A percentile compares a stretch with the other conserved stretches of the same genome.
Conservation (phyloP, 306 rosid genomes). For the Geum urbanum region DNA sequence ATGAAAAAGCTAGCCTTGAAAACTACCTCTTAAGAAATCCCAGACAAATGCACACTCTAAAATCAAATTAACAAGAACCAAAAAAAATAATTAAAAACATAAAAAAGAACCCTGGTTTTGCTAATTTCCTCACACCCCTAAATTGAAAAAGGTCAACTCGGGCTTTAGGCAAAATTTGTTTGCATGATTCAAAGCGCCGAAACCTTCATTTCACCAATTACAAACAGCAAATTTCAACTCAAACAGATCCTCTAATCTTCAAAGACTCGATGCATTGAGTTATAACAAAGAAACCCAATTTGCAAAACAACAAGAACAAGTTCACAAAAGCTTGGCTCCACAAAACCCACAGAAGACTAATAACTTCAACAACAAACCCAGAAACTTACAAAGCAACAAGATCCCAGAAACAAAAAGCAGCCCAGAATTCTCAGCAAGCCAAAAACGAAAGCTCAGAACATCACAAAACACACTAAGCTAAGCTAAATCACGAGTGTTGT, state of each 20-base stretch:
- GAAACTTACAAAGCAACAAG: constrained; percentile 1
- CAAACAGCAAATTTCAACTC: constrained; percentile 1
- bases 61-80: not conserved
- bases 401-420: constrained; percentile 11
- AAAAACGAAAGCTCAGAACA: constrained; percentile 11
- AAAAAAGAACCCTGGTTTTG: not conserved
- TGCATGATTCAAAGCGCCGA: constrained; percentile 15
- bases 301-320: not conserved
- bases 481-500: not conserved
- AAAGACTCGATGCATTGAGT: not conserved
- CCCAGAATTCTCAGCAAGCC: constrained; percentile 1
- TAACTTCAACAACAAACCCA: not conserved
- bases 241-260: constrained; percentile 29
- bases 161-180: not conserved
- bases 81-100: not conserved
- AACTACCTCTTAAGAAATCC: not conserved
- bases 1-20: not conserved
- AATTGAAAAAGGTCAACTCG: constrained; percentile 6
- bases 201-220: not conserved
- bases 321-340: not conserved
- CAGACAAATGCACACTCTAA: not conserved
- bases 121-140: not conserved
- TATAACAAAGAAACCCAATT: not conserved
- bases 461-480: not conserved
- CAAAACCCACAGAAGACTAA: not conserved